Percentiles rank a stretch among this genome's conserved stretches.
These are phyloP conservation scores for Serendipita sp. DNA, from an alignment of 768 basidiomycete species.

Conservation along the genomic window DNA sequence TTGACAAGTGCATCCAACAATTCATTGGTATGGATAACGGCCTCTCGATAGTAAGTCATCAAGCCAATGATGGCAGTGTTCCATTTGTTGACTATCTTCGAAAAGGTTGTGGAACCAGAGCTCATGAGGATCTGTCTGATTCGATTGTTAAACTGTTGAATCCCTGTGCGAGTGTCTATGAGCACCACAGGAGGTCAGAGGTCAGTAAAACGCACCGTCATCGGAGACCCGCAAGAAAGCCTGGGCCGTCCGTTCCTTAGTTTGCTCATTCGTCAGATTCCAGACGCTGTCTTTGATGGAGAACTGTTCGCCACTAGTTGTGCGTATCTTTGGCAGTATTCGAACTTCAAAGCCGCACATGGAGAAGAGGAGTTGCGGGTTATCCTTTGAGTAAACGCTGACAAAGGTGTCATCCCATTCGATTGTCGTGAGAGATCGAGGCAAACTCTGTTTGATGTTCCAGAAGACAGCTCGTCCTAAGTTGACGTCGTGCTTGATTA, in stretches of 20 bases:
- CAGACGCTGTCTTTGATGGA: slow-evolving; percentile 91
- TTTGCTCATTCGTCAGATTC: slow-evolving; percentile 94
- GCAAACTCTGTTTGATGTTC: slow-evolving; percentile 96
- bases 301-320: slow-evolving; percentile 91
- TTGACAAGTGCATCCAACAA: slow-evolving; percentile 91
- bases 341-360: slow-evolving; percentile 99
- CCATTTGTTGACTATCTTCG: slow-evolving; percentile 98
- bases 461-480: slow-evolving; percentile 96
- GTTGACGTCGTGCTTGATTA: slow-evolving; percentile 99
- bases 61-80: slow-evolving; percentile 89
- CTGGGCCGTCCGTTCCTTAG: slow-evolving; percentile 93
- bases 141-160: slow-evolving; percentile 95
- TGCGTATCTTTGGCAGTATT: slow-evolving; percentile 90
- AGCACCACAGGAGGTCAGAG: not conserved
- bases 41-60: slow-evolving; percentile 97
- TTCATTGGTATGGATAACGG: slow-evolving; percentile 94
- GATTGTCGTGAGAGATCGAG: slow-evolving; percentile 90
- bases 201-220: slow-evolving; percentile 36
- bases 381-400: slow-evolving; percentile 93
- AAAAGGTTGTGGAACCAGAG: slow-evolving; percentile 95
- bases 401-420: slow-evolving; percentile 99
- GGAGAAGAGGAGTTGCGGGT: slow-evolving; percentile 92
- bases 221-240: slow-evolving; percentile 97
- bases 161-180: slow-evolving; percentile 29
- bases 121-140: slow-evolving; percentile 96